Evolutionary conservation across 371 early-diverging fungal genomes (phyloP), one percentile per base, ranked within the genome.

Genomic region (Mortierella sp.): DNA sequence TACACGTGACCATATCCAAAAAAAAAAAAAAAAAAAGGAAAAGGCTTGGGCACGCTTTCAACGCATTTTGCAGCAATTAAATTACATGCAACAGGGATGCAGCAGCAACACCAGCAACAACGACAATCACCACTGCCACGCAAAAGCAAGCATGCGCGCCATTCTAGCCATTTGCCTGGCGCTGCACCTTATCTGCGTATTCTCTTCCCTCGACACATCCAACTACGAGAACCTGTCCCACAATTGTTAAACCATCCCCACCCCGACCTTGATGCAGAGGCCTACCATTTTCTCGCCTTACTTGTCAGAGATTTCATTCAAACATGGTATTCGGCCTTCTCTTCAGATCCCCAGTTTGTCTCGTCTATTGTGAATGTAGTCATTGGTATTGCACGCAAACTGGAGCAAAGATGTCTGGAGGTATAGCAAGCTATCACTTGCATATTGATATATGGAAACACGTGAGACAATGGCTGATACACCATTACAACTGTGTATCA

Each of bases 271-370:
- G 91, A 90, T 78, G 73, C 86, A 9, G 91, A 90, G 64, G 82
- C 89, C 1, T 90, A 88, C 65, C 89, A 87, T 36, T 88, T 88
- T 73, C 76, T 90, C 36, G 89, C 91, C 16, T 70, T 89, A 36
- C 65, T 89, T 40, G 76, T 90, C 57, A 81, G 89, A n/a, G 89
- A 89, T 57, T 90, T 90, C 57, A 89, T 90, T 53, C 86, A 88
- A 69, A 88, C 89, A 2, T 90, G 91, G 91, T 90, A 90, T 48
- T 72, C 85, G 19, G 67, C 82, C 0, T 72, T 90, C 21, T 86
- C 91, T 5, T 84, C 84, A 15, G 91, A 90, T 68, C 84, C 88
- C 43, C 88, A 89, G n/a, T 79, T 89, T 10, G 77, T 81, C n/a
- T 60, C 79, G 2, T 86, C 87, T 41, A 72, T 90, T 48, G 84